Percentiles rank a stretch among this genome's conserved stretches.
phyloP scores from a whole-genome alignment of 805 yeast genomes.

The Saccharomycopsis sp. region DNA sequence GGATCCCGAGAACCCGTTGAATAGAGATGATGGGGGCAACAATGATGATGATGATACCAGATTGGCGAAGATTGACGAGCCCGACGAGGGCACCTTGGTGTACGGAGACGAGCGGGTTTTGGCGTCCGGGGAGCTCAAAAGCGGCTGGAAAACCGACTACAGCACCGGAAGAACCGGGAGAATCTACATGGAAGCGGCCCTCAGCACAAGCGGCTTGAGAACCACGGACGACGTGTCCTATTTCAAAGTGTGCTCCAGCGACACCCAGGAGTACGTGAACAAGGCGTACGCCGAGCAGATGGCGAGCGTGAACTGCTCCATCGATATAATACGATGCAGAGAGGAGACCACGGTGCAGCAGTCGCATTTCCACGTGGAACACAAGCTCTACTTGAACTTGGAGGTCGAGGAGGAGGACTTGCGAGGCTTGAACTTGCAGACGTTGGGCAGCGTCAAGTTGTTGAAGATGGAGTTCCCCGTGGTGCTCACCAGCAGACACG shows the following conservation, averaged over 20 bases:
- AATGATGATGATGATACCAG: background rate
- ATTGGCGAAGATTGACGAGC: too few species aligned
- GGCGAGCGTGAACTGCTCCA: conserved; percentile 3
- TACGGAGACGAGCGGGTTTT: conserved; percentile 7
- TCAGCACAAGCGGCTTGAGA: conserved; percentile 4
- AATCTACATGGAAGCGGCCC: conserved; percentile 2
- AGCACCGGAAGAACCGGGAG: conserved; percentile 1
- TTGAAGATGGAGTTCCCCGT: conserved; percentile 6
- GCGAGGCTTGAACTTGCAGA: background rate
- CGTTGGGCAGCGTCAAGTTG: background rate
- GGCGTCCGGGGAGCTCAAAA: conserved; percentile 8
- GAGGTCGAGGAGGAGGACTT: conserved; percentile 4
- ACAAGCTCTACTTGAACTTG: conserved; percentile 3
- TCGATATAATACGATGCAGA: conserved; percentile 2
- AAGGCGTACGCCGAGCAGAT: background rate
- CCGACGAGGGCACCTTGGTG: background rate
- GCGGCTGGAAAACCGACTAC: conserved; percentile 12
- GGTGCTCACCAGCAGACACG: background rate
- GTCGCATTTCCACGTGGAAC: conserved; percentile 2
- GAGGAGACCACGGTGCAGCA: too few species aligned
- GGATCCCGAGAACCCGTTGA: conserved; percentile 10
- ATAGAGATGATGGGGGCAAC: background rate
- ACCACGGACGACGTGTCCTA: background rate
- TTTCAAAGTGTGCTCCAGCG: background rate
- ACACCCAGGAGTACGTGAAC: background rate